phyloP scores from a whole-genome alignment of 495 filamentous ascomycete genomes.

The Chlorociboria aeruginascens region DNA sequence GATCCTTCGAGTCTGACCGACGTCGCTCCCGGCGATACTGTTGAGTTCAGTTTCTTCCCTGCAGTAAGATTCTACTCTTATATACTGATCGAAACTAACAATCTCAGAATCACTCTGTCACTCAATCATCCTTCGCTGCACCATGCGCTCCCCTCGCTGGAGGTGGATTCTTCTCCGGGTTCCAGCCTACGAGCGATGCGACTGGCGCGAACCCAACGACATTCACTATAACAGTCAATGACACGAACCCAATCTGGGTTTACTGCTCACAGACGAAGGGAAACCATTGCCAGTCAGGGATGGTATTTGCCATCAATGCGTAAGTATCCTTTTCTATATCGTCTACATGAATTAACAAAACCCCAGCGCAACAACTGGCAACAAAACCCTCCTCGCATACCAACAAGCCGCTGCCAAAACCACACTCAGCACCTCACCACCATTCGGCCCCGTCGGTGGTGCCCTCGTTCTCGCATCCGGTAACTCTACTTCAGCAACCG shows the following conservation, averaged over 20 bases:
- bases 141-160: conserved; percentile 38
- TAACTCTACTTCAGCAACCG: too few species aligned
- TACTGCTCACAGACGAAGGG: conserved; percentile 44
- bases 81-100: neutral
- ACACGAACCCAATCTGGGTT: conserved; percentile 53
- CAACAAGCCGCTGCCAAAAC: conserved; percentile 22
- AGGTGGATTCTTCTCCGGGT: conserved; percentile 30
- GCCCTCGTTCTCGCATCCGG: too few species aligned
- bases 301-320: conserved; percentile 30
- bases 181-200: conserved; percentile 21
- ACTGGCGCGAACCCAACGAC: conserved; percentile 36
- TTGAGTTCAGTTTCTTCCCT: conserved; percentile 2
- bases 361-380: conserved; percentile 13
- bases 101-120: conserved; percentile 51
- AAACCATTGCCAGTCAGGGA: conserved; percentile 54
- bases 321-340: neutral
- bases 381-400: conserved; percentile 27
- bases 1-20: neutral
- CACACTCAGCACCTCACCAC: conserved; percentile 24
- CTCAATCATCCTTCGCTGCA: conserved; percentile 51
- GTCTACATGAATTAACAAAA: neutral
- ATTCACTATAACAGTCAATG: conserved; percentile 49
- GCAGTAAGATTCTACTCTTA: neutral
- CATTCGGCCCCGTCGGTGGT: conserved; percentile 23
- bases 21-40: neutral